Evolutionary conservation across 2,329 filamentous ascomycete species (phyloP), one percentile per base, ranked within the genome.

Genomic region (Sporothrix luriei): DNA sequence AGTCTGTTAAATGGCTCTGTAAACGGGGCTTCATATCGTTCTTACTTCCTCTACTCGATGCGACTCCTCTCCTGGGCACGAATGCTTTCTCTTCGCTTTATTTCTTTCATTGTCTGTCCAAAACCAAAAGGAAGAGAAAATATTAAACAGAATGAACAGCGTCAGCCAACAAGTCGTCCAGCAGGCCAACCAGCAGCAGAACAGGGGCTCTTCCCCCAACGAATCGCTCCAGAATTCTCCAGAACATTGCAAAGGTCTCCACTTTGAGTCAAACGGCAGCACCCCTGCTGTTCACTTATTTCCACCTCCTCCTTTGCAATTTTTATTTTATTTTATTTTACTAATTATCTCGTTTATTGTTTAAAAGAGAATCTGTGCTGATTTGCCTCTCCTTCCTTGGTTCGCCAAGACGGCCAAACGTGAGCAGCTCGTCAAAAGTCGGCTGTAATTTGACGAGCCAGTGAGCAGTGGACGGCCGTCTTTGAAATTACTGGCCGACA

Each of bases 211-310:
- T 19, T 10, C 29, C 26, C 19, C 29, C 26, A 55, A 29, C 19
- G 57, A 62, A 43, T 24, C 26, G 26, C 62, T 65, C 62, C 26
- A 65, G 62, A 65, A 51, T 52, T 65, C 62, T 65, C 62, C 62
- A 51, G 62, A 65, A 65, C 61, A 13, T 49, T 26, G 5, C 11
- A n/a, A n/a, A 14, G 3, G n/a, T 40, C 57, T n/a, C 13, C 38
- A 19, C 38, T 26, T 21, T 46, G n/a, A 26, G 46, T 38, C 38
- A 26, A 62, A 46, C 57, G 24, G 11, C n/a, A 38, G 16, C 13
- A 54, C 48, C 48, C 19, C 19, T 5, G 48, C 48, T 33, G 1
- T 33, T 33, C 5, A 5, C 33, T 33, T 33, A 33, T 33, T 33
- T 33, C 9, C 33, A 6, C 33, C 33, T n/a, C n/a, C n/a, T n/a